Evolutionary conservation across 2,329 filamentous ascomycete genomes (phyloP).

Genomic region (Fonsecaea monophora): DNA sequence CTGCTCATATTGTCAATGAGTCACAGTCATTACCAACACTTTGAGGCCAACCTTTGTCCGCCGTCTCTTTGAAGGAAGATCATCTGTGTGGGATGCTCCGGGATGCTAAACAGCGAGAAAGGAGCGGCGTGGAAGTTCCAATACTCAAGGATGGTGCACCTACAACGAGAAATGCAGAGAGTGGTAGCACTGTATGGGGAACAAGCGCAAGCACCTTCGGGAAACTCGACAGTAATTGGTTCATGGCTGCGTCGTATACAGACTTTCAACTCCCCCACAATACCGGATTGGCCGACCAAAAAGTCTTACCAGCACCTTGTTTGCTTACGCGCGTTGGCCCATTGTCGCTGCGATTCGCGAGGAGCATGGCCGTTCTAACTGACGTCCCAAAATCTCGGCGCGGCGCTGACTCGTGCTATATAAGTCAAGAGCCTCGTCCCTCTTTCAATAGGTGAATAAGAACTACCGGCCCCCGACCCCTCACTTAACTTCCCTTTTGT

Average conservation of each 20-base stretch:
- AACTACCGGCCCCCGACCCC: neutral
- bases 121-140: neutral
- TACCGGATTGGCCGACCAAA: conserved; percentile 1
- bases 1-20: neutral
- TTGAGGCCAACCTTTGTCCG: no score
- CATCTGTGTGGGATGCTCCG: neutral
- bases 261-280: neutral
- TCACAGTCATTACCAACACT: neutral
- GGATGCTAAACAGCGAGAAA: neutral
- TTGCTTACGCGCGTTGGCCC: neutral
- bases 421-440: conserved; percentile 4
- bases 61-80: no score
- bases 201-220: neutral
- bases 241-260: neutral
- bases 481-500: neutral
- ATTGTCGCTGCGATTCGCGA: neutral
- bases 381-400: neutral
- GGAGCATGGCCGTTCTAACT: neutral
- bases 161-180: neutral
- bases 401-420: neutral
- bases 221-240: neutral
- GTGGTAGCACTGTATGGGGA: neutral
- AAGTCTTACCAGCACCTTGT: neutral
- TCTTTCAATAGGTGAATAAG: neutral
- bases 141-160: neutral